Evolutionary conservation across 306 rosid genomes (phyloP), one percentile per base, ranked within the genome.

Genomic region (Lagenaria siceraria): DNA sequence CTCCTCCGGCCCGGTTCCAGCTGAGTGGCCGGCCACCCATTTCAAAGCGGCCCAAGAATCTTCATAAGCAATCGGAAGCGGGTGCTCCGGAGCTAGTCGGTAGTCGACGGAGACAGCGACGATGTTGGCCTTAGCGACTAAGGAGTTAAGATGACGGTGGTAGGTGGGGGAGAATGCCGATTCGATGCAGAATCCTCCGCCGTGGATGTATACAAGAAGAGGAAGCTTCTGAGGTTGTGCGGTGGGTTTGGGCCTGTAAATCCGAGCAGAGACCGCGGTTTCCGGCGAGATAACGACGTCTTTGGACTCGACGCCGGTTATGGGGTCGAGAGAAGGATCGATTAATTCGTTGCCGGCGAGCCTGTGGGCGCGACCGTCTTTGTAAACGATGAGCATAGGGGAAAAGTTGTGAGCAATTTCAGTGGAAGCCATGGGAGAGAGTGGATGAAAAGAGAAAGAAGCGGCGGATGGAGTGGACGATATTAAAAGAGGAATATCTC

Each of bases 1-100:
- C 64, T 81, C 86, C 0, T 89, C 90, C 0, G 90, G 79, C 0
- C 93, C 92, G 21, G 83, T 71, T 38, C 89, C 88, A 4, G 52
- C 73, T 4, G 36, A 48, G 65, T 88, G 93, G 46, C 92, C 82
- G 15, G 83, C 91, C 9, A 88, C 79, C 96, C 98, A 93, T 75
- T 83, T 75, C 15, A 90, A 62, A 0, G 84, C 88, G 1, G 38
- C 52, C 95, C 95, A 90, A 0, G 95, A 87, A 82, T 93, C 98
- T 12, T 90, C 86, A 8, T 87, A 86, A 0, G 87, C 87, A 0
- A 60, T 15, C 0, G 93, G 96, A 56, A 93, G 62, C 3, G 90
- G 96, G 56, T 88, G 82, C 33, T 93, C 98, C 3, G 96, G 98
- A 2, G 96, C 95, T 13, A 83, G 82, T 18, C 95, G 68, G 76